phyloP scores from a whole-genome alignment of 225 moss, liverwort and hornwort species.

The Pseudisothecium myosuroides region DNA sequence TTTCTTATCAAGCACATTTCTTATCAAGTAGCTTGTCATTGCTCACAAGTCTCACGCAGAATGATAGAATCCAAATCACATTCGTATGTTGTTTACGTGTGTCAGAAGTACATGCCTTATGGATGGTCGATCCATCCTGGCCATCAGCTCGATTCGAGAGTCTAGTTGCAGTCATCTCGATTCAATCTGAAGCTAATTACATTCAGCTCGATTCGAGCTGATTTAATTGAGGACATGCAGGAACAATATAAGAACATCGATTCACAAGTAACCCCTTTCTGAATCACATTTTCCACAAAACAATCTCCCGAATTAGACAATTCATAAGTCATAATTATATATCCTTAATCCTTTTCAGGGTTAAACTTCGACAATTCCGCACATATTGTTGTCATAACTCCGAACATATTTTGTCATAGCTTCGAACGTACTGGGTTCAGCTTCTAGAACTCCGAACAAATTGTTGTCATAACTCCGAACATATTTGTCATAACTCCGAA shows the following conservation, averaged over 20 bases:
- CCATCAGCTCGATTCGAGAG: neutral
- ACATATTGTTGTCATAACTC: too few relatives aligned
- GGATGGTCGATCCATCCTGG: neutral
- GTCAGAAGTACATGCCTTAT: neutral
- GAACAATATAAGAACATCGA: too few relatives aligned
- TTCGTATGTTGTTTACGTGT: neutral
- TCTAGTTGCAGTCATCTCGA: neutral
- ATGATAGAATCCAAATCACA: neutral
- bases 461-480: neutral
- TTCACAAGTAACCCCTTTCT: neutral
- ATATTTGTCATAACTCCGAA: fast-evolving
- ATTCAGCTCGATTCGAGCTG: neutral
- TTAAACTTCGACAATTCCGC: too few relatives aligned
- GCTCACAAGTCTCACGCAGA: neutral
- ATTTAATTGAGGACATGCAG: neutral
- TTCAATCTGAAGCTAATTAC: neutral
- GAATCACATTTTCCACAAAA: neutral
- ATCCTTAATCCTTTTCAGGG: neutral
- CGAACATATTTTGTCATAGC: neutral
- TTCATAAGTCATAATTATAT: neutral
- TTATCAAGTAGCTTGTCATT: neutral
- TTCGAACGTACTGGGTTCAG: too few relatives aligned
- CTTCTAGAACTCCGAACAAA: neutral
- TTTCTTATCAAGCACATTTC: neutral
- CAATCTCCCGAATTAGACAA: neutral